Percentiles rank a stretch among this genome's conserved stretches.
Conservation (phyloP, 768 basidiomycete genomes). For the Hypholoma sublateritium region DNA sequence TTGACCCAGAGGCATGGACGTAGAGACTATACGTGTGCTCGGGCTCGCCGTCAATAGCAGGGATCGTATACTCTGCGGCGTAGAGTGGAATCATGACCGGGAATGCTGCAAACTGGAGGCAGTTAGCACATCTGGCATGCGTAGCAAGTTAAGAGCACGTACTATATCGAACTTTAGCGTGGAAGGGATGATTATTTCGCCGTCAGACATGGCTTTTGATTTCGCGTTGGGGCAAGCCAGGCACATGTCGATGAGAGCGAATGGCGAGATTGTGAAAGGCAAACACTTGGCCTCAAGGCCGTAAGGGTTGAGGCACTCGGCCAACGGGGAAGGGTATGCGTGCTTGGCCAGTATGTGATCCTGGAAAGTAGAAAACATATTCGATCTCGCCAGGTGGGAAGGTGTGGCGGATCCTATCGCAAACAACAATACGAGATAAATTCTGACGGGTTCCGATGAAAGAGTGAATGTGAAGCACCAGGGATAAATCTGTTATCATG, state of each 20-base stretch:
- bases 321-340: constrained; percentile 41
- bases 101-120: constrained; percentile 51
- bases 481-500: no score
- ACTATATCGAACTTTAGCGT: no score
- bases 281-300: constrained; percentile 54
- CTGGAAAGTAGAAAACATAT: neutral
- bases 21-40: neutral
- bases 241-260: constrained; percentile 42
- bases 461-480: no score
- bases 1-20: neutral
- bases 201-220: constrained; percentile 25
- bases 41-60: neutral
- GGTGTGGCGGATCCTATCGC: no score
- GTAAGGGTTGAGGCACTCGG: constrained; percentile 42
- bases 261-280: constrained; percentile 56
- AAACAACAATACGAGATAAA: no score
- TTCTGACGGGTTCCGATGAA: no score
- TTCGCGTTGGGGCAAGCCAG: constrained; percentile 33
- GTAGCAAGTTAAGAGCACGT: neutral
- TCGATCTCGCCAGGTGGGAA: no score
- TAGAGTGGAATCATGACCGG: constrained; percentile 66
- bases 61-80: constrained; percentile 47
- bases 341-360: neutral
- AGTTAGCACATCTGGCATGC: neutral
- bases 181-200: neutral